Evolutionary conservation across 2,329 filamentous ascomycete genomes (phyloP).

Genomic region (Xylariales sp.): DNA sequence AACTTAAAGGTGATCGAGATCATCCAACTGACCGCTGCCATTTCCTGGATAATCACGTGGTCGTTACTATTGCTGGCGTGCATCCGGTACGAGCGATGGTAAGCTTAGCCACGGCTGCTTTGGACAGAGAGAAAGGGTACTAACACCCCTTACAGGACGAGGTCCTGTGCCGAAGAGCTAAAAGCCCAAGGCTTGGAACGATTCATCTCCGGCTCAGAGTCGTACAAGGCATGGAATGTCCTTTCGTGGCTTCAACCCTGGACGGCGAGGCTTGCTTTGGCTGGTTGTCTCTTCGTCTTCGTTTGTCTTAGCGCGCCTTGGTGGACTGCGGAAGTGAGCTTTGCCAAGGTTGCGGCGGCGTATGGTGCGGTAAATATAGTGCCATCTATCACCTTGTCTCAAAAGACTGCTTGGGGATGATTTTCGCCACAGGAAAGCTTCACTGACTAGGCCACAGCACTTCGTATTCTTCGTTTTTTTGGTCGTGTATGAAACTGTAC

Average conservation of each 20-base stretch:
- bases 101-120: too few relatives aligned
- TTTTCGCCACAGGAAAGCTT: too few relatives aligned
- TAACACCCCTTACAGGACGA: conserved; percentile 4
- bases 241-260: conserved; percentile 9
- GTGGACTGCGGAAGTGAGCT: neutral
- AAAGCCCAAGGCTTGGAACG: neutral
- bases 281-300: conserved; percentile 8
- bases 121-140: too few relatives aligned
- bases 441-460: too few relatives aligned
- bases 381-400: neutral
- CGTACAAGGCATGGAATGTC: conserved; percentile 9
- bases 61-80: conserved; percentile 8
- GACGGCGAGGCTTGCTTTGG: conserved; percentile 4
- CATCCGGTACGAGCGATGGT: conserved; percentile 9
- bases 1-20: conserved; percentile 9
- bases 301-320: conserved; percentile 8
- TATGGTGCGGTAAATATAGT: conserved; percentile 7
- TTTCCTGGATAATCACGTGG: conserved; percentile 9
- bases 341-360: conserved; percentile 2
- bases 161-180: conserved; percentile 2
- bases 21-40: conserved; percentile 7
- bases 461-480: conserved; percentile 3
- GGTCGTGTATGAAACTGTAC: neutral
- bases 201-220: conserved; percentile 6
- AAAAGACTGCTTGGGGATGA: neutral